A percentile compares a stretch with the other conserved stretches of the same genome.
These are phyloP conservation scores for Phoenix roebelenii DNA, from an alignment of 176 grass and related monocot genomes.

Conservation along the genomic window DNA sequence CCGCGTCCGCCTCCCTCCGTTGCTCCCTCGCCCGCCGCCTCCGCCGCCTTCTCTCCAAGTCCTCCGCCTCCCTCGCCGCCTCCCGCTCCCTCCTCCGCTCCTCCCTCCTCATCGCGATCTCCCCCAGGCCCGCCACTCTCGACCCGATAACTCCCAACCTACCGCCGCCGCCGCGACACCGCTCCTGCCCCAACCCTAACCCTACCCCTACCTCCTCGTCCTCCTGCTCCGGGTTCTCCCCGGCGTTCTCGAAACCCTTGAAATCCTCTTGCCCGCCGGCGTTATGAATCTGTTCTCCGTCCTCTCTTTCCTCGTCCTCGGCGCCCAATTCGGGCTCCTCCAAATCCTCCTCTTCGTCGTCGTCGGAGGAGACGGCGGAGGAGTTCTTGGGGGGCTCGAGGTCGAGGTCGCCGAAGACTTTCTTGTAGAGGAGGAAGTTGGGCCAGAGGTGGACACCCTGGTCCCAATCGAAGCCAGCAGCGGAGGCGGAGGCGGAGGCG, in stretches of 20 bases:
- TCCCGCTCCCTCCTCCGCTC: not conserved
- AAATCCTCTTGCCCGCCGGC: no score
- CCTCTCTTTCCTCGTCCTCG: no score
- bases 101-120: slow-evolving; percentile 11
- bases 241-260: no score
- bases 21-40: not conserved
- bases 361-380: no score
- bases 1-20: not conserved
- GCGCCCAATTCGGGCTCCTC: no score
- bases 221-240: no score
- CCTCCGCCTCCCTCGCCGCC: not conserved
- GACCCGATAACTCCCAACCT: not conserved
- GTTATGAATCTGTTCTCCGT: no score
- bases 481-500: not conserved
- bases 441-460: slow-evolving; percentile 13
- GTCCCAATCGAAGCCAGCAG: not conserved
- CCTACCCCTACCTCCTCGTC: slow-evolving; percentile 7
- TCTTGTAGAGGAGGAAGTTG: slow-evolving; percentile 17
- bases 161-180: no score
- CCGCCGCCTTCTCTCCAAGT: not conserved
- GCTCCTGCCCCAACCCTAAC: not conserved
- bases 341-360: no score
- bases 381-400: not conserved
- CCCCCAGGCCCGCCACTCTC: not conserved
- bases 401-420: slow-evolving; percentile 11